These are phyloP conservation scores for Actinomortierella ambigua DNA, from an alignment of 371 early-diverging fungal genomes.

Conservation along the genomic window DNA sequence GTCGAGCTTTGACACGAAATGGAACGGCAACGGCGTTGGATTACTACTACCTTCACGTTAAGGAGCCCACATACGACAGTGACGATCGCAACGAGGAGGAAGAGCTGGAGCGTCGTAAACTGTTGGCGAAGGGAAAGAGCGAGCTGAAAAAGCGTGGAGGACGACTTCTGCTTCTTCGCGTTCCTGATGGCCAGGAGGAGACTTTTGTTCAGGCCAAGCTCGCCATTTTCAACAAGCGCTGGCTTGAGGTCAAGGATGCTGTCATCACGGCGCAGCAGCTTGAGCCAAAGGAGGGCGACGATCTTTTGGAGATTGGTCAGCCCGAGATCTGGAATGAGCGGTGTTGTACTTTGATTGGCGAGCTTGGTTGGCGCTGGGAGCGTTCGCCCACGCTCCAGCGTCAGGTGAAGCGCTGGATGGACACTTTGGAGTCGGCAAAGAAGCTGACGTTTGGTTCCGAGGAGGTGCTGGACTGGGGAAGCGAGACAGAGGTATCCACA, in stretches of 20 bases:
- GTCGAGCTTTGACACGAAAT: slow-evolving; percentile 6
- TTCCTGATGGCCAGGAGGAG: slow-evolving; percentile 31
- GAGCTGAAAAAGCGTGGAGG: background rate
- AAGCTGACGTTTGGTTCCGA: slow-evolving; percentile 20
- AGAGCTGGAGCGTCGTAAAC: slow-evolving; percentile 16
- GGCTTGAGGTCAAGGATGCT: slow-evolving; percentile 24
- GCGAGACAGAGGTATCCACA: background rate
- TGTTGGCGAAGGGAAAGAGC: slow-evolving; percentile 5
- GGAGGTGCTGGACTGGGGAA: slow-evolving; percentile 20
- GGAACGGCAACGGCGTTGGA: slow-evolving; percentile 21
- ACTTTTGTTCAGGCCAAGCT: slow-evolving; percentile 19
- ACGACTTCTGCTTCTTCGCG: slow-evolving; percentile 5
- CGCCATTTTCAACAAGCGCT: slow-evolving; percentile 16
- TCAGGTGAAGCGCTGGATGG: slow-evolving; percentile 15
- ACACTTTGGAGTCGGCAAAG: slow-evolving; percentile 10
- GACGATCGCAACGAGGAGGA: slow-evolving; percentile 22
- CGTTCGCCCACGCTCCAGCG: slow-evolving; percentile 29
- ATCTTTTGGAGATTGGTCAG: slow-evolving; percentile 13
- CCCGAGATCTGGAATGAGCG: slow-evolving; percentile 8
- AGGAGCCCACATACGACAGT: slow-evolving; percentile 1
- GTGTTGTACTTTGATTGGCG: slow-evolving; percentile 4
- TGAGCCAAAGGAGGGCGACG: slow-evolving; percentile 8
- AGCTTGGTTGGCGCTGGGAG: slow-evolving; percentile 41
- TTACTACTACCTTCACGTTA: background rate
- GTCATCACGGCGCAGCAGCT: slow-evolving; percentile 23